A percentile compares a stretch with the other conserved stretches of the same genome.
phyloP scores from a whole-genome alignment of 805 yeast genomes.

The Wickerhamomyces subpelliculosus region DNA sequence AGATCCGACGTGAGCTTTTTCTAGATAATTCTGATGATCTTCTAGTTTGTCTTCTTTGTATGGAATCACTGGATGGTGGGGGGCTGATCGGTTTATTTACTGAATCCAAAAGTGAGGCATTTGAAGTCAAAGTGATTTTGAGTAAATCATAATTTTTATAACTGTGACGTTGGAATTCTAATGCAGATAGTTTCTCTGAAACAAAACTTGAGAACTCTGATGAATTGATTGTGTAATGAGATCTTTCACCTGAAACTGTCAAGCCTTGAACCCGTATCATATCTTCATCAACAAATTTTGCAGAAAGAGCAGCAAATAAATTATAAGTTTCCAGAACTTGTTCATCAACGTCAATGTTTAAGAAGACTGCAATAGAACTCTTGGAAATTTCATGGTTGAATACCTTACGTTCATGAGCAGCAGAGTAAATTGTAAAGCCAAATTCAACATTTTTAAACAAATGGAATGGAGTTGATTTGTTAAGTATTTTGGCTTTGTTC shows the following conservation, averaged over 20 bases:
- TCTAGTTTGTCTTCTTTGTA: background rate
- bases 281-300: constrained; percentile 31
- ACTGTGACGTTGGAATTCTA: constrained; percentile 13
- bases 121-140: constrained; percentile 13
- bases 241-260: constrained; percentile 16
- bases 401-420: constrained; percentile 57
- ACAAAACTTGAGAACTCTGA: constrained; percentile 29
- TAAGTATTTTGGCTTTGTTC: constrained; percentile 64
- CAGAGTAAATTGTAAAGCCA: constrained; percentile 43
- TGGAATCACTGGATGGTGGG: background rate
- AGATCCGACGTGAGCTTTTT: constrained; percentile 13
- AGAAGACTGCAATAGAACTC: constrained; percentile 58
- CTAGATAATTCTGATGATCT: constrained; percentile 1
- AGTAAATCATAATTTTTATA: constrained; percentile 7
- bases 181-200: constrained; percentile 30
- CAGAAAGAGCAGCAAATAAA: constrained; percentile 42
- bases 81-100: background rate
- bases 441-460: constrained; percentile 49
- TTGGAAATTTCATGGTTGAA: constrained; percentile 49
- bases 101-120: constrained; percentile 12
- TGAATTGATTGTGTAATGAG: constrained; percentile 21
- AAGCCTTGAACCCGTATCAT: constrained; percentile 17
- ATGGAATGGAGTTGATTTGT: constrained; percentile 82
- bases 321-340: constrained; percentile 28
- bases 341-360: constrained; percentile 46